phyloP scores from a whole-genome alignment of 441 rosid genomes.

The Capsella rubella region DNA sequence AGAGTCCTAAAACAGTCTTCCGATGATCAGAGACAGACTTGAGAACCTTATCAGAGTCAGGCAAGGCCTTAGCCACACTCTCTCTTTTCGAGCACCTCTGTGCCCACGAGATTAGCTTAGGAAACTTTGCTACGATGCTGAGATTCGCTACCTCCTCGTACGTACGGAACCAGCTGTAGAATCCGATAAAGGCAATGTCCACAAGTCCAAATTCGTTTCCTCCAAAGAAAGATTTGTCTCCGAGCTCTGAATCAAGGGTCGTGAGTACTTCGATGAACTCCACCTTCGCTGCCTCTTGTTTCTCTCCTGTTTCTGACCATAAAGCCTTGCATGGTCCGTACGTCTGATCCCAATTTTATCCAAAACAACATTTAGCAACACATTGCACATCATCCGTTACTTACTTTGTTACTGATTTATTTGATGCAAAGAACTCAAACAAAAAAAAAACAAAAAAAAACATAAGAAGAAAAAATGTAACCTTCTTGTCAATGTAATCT shows the following conservation, averaged over 20 bases:
- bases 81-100: slow-evolving; percentile 30
- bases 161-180: slow-evolving; percentile 8
- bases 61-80: slow-evolving; percentile 33
- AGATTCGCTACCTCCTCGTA: neutral
- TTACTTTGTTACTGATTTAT: neutral
- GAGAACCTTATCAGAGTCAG: slow-evolving; percentile 34
- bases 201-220: slow-evolving; percentile 7
- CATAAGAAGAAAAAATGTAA: neutral
- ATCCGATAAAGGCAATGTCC: slow-evolving; percentile 12
- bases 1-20: slow-evolving; percentile 1
- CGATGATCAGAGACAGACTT: slow-evolving; percentile 17
- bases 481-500: slow-evolving; percentile 53
- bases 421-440: neutral
- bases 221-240: neutral
- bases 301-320: slow-evolving; percentile 20
- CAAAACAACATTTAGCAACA: neutral
- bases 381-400: neutral
- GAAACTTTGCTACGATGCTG: neutral
- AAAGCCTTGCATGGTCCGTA: slow-evolving; percentile 25
- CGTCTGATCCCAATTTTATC: neutral
- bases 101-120: slow-evolving; percentile 4
- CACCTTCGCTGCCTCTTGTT: slow-evolving; percentile 11
- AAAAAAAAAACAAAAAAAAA: neutral
- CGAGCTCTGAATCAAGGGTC: neutral
- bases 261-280: slow-evolving; percentile 7